These are phyloP conservation scores for Beauveria scarabaeidicola DNA, from an alignment of 2,329 filamentous ascomycete genomes.

Conservation along the genomic window DNA sequence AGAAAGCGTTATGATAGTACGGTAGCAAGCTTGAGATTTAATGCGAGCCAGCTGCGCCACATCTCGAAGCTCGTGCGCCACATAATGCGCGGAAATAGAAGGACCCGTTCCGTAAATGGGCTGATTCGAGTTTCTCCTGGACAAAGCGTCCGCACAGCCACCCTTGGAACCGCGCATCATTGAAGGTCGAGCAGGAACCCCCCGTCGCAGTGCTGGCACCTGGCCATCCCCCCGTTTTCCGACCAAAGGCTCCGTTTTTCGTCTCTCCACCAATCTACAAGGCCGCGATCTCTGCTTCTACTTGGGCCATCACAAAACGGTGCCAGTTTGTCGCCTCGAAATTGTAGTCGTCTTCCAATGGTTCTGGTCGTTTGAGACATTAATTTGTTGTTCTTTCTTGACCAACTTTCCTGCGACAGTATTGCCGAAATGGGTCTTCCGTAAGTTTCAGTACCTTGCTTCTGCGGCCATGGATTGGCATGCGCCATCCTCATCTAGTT, in stretches of 20 bases:
- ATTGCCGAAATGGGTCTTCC: slow-evolving; percentile 35
- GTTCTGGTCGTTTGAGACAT: slow-evolving; percentile 7
- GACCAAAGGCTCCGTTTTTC: slow-evolving; percentile 11
- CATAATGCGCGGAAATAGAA: background rate
- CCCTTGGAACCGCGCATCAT: background rate
- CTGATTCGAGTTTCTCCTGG: background rate
- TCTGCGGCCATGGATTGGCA: background rate
- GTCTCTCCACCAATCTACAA: slow-evolving; percentile 11
- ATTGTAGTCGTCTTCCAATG: background rate
- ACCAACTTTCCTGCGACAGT: background rate
- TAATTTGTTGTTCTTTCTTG: slow-evolving; percentile 2
- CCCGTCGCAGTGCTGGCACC: background rate
- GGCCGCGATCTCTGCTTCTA: slow-evolving; percentile 2
- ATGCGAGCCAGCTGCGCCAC: slow-evolving; percentile 1
- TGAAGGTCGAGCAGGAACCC: background rate
- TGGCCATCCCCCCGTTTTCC: slow-evolving; percentile 2
- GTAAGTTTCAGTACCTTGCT: slow-evolving; percentile 29
- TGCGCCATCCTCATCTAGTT: background rate
- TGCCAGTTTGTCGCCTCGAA: background rate
- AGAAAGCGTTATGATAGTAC: background rate
- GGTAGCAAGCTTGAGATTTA: background rate
- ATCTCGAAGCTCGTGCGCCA: background rate
- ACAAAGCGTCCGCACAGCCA: background rate
- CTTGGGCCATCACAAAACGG: slow-evolving; percentile 5
- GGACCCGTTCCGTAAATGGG: background rate